A percentile compares a stretch with the other conserved stretches of the same genome.
These are phyloP conservation scores for Solanum rostratum DNA, from an alignment of 257 asterid species.

Conservation along the genomic window DNA sequence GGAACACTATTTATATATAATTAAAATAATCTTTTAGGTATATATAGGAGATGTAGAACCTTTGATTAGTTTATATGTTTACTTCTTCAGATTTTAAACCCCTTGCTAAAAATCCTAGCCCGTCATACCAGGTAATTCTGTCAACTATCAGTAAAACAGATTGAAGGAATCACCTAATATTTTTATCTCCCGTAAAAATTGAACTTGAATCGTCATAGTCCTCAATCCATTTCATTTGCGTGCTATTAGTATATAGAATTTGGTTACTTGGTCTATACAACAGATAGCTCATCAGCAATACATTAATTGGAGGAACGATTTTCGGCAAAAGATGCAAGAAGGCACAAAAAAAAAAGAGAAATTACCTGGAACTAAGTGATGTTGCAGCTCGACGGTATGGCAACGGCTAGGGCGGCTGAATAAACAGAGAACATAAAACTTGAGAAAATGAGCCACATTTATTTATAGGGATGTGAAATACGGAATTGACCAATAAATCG, in stretches of 20 bases:
- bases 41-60: too few species aligned
- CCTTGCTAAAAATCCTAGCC: too few species aligned
- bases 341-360: background rate
- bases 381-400: background rate
- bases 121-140: background rate
- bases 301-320: background rate
- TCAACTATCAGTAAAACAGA: background rate
- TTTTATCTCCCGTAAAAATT: background rate
- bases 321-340: background rate
- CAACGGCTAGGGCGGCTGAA: background rate
- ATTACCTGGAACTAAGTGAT: background rate
- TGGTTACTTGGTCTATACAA: background rate
- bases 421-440: too few species aligned
- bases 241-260: background rate
- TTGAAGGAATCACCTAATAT: background rate
- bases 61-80: too few species aligned
- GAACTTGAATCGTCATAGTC: background rate
- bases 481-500: too few species aligned
- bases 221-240: background rate
- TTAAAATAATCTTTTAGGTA: too few species aligned
- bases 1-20: too few species aligned
- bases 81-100: too few species aligned
- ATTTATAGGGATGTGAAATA: too few species aligned
- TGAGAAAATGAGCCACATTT: too few species aligned
- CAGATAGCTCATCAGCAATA: too few species aligned